Percentiles rank a stretch among this genome's conserved stretches.
Evolutionary conservation across 768 basidiomycete genomes (phyloP).

Genomic region (Lentinus brumalis): DNA sequence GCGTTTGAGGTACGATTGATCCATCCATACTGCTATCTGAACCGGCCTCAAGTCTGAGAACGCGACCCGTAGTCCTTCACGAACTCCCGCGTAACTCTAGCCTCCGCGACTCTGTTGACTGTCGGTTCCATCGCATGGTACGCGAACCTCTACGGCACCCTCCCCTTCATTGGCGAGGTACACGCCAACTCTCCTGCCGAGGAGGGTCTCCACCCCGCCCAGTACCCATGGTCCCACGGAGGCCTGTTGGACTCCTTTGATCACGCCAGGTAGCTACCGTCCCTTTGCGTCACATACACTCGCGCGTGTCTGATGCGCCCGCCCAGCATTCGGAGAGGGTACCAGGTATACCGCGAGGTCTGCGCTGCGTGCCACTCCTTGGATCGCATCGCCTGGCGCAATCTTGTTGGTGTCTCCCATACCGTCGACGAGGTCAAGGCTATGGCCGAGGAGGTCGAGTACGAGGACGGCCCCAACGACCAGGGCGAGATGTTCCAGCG

Average conservation of each 20-base stretch:
- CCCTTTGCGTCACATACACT: conserved; percentile 9
- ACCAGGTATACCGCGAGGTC: conserved; percentile 98
- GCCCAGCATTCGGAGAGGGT: conserved; percentile 88
- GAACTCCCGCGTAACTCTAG: conserved; percentile 72
- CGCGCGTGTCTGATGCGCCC: conserved; percentile 8
- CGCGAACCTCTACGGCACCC: conserved; percentile 86
- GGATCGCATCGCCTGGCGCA: conserved; percentile 99
- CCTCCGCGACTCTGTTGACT: conserved; percentile 74
- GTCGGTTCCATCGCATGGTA: conserved; percentile 96
- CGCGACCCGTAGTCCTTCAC: conserved; percentile 52
- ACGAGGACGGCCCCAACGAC: conserved; percentile 92
- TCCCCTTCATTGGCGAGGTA: conserved; percentile 89
- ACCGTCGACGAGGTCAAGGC: conserved; percentile 85
- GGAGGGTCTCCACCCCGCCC: conserved; percentile 87
- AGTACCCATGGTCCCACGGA: conserved; percentile 90
- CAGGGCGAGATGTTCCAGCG: conserved; percentile 98
- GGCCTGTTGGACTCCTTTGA: conserved; percentile 91
- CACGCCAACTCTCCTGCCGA: conserved; percentile 92
- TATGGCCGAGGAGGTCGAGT: conserved; percentile 97
- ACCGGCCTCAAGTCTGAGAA: background rate
- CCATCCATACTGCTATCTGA: background rate
- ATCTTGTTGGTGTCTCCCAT: conserved; percentile 97
- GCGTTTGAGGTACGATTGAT: conserved; percentile 61
- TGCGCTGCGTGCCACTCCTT: conserved; percentile 99
- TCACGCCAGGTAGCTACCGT: conserved; percentile 75